Conservation (phyloP, 768 basidiomycete species). For the Termitomyces sp. region DNA sequence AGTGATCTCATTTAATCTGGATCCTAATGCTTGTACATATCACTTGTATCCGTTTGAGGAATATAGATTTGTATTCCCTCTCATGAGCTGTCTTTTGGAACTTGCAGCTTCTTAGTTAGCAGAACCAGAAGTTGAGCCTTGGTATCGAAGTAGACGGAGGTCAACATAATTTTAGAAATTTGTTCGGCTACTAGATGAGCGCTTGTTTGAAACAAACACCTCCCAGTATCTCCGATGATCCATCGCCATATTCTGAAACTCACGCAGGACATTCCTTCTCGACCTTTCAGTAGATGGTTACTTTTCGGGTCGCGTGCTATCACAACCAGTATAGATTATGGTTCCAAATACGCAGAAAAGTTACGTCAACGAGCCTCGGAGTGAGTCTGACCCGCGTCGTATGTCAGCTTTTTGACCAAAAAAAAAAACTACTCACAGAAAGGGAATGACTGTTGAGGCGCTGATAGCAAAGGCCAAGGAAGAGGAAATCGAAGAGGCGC, state of each 20-base stretch:
- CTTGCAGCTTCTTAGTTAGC: too few species aligned
- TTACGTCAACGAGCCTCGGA: constrained; percentile 51
- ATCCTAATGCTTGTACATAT: constrained; percentile 10
- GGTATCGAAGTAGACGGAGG: too few species aligned
- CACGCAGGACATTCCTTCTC: background rate
- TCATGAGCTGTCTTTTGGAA: background rate
- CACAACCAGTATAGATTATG: constrained; percentile 18
- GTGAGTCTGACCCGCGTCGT: constrained; percentile 21
- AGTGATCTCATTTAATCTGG: constrained; percentile 72
- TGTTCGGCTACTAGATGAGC: background rate
- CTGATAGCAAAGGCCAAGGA: constrained; percentile 28
- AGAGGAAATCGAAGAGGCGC: constrained; percentile 24
- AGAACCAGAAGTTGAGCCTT: background rate
- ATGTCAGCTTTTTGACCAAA: constrained; percentile 14
- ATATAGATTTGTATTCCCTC: constrained; percentile 8
- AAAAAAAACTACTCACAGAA: constrained; percentile 23
- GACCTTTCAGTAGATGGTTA: background rate
- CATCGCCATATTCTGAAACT: constrained; percentile 6
- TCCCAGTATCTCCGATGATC: too few species aligned
- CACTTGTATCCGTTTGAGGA: constrained; percentile 1
- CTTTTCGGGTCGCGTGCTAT: background rate
- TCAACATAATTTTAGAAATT: background rate
- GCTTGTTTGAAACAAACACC: background rate
- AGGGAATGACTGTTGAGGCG: constrained; percentile 34
- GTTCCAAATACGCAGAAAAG: constrained; percentile 64